Evolutionary conservation across 176 grass and related monocot species (phyloP), one percentile per base, ranked within the genome.

Genomic region (Ensete ventricosum): DNA sequence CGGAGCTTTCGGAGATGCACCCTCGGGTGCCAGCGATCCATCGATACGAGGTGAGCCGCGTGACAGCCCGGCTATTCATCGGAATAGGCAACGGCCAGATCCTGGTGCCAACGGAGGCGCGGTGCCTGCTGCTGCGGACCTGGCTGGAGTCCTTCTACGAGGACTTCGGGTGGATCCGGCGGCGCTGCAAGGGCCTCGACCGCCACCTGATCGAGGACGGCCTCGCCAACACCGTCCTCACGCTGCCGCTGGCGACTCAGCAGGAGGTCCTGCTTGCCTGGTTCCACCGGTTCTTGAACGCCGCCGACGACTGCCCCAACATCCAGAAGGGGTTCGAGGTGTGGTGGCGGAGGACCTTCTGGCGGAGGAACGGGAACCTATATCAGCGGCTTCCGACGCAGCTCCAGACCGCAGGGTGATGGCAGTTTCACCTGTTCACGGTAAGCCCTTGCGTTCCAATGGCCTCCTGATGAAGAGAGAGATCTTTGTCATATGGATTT

Each of bases 261-360:
- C 94, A 98, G 88, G 94, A 98, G 75, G 83, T 91, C 54, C 79
- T 98, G 22, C 86, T 98, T 7, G 83, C 83, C 0, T 98, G 94
- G 94, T 98, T 98, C 72, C 85, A 98, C 68, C 83, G 90, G 16
- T 98, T 99, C 85, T 82, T 91, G 17, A 98, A 98, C 71, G 88
- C 85, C 11, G 94, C 90, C 51, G 94, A 98, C 66, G 94, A 98
- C 62, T 98, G 94, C 72, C 94, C 94, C 13, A 93, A 98, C 54
- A 98, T 98, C 76, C 94, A 98, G 82, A 88, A 88, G 73, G 94
- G 94, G 1, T 98, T 98, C 7, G 94, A 93, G 82, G 90, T 93
- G 21, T 98, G 94, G 94, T 98, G 90, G 94, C 82, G 90, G 6
- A 84, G 94, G 0, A 86, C 94, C 1, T 98, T 98, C 82, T 93